Evolutionary conservation across 2,329 filamentous ascomycete species (phyloP), one percentile per base, ranked within the genome.

Genomic region (Blumeriella jaapii): DNA sequence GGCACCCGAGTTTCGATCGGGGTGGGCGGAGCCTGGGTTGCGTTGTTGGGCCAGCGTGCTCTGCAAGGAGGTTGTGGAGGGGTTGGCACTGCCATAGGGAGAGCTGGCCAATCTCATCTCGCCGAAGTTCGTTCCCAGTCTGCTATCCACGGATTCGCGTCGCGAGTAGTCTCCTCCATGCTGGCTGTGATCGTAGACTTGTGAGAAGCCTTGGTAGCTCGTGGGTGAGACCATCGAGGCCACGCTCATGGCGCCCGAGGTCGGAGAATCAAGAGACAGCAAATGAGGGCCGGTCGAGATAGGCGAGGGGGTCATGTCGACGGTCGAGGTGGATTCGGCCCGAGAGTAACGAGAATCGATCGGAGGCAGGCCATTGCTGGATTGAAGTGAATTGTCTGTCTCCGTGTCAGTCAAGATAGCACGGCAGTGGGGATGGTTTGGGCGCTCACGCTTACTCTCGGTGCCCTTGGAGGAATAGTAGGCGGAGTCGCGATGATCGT

Each of bases 141-240:
- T 71, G 57, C 81, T 85, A 57, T 87, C 82, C 4, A 87, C 78
- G 49, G 82, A 87, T 59, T 84, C 82, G 34, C 82, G 72, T 39
- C 80, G 70, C 30, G 77, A 74, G 58, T 55, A 23, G 10, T 61
- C 55, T 13, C 34, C 20, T 25, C 38, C 38, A 28, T 38, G 63
- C 9, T 51, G 37, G 24, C 38, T 42, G 13, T 39, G 34, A 29
- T 49, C 45, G 25, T 44, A 44, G 29, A 42, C 41, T 26, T 42
- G 46, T 24, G 44, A 42, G 27, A 46, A 46, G 44, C 39, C 28
- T 27, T 34, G 27, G 38, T 48, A 42, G 1, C 66, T 64, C 1
- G 70, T 71, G 5, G 73, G 73, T 12, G 74, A 78, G 8, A 78
- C 71, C 59, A 78, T 77, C 12, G 73, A 73, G 13, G 73, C 71